Base-by-base conservation (phyloP, 225 moss, liverwort and hornwort genomes). In the Polytrichum formosum region DNA sequence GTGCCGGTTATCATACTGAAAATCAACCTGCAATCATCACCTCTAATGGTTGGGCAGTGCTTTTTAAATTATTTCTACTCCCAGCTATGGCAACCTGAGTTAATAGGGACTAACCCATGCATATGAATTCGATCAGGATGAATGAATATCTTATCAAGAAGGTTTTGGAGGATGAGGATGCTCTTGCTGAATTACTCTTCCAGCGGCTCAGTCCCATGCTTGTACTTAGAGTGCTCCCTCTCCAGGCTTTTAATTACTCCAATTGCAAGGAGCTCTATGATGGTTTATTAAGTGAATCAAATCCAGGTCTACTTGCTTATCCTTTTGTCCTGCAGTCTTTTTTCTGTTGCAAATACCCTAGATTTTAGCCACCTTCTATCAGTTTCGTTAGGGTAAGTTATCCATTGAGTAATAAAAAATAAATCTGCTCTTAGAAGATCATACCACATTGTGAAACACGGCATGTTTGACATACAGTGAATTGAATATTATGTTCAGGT, bases 201-300 rank as follows among this genome's bases (percentile, higher is more conserved):
- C 85, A 91, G 76, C 87, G 92, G 55, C 91, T 98, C 22, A 98
- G 94, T 70, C 94, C 98, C 58, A 88, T 98, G 83, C 86, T 98
- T 75, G 87, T 80, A 70, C 85, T 98, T 65, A 85, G 92, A 77
- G 83, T 98, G 56, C 94, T 98, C 70, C 94, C 92, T 71, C 77
- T 98, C 60, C 82, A 82, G 65, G 84, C 90, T 46, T 98, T 98
- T 68, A 68, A 77, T 35, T 59, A 80, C 60, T 62, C 58, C 63
- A 75, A 56, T 30, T 79, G 76, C 69, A 77, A 83, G 76, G 90
- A 84, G 3, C 78, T 98, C 54, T 94, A 98, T 66, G 87, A 81
- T 65, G 68, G 56, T 55, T 35, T 83, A 29, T 56, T 78, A 70
- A 70, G 71, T 72, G 56, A 61, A 72, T 18, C 60, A 46, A 59